phyloP scores from a whole-genome alignment of 2,329 filamentous ascomycete genomes.

The Fusarium buharicum region DNA sequence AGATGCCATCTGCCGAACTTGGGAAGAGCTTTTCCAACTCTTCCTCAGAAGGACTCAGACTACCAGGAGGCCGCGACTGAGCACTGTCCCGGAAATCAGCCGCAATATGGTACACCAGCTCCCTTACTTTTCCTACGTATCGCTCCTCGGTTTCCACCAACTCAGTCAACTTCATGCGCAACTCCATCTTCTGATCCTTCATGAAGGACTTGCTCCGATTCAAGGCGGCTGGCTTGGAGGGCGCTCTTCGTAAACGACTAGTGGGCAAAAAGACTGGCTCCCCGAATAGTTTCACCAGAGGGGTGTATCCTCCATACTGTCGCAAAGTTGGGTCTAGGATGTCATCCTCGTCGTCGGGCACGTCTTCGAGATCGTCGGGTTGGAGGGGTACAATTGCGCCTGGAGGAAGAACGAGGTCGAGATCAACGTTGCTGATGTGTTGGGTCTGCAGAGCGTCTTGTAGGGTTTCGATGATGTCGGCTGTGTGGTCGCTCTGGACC shows the following conservation, averaged over 20 bases:
- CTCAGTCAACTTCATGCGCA: constrained; percentile 90
- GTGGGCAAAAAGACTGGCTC: constrained; percentile 89
- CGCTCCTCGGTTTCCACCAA: constrained; percentile 92
- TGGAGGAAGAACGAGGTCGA: constrained; percentile 86
- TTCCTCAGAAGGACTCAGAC: constrained; percentile 76
- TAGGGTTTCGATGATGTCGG: constrained; percentile 77
- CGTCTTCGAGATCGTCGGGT: constrained; percentile 67
- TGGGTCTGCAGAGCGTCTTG: constrained; percentile 82
- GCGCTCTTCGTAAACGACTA: constrained; percentile 82
- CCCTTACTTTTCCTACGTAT: constrained; percentile 88
- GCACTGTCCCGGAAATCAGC: constrained; percentile 80
- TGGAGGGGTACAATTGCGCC: constrained; percentile 76
- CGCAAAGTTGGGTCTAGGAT: constrained; percentile 70
- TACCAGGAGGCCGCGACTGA: constrained; percentile 65
- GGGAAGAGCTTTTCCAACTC: constrained; percentile 85
- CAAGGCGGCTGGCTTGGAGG: constrained; percentile 84
- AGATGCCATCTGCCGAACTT: constrained; percentile 79
- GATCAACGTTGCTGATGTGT: constrained; percentile 83
- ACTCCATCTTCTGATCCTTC: constrained; percentile 81
- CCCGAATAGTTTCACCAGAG: constrained; percentile 81
- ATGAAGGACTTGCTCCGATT: constrained; percentile 82
- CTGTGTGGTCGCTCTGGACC: constrained; percentile 80
- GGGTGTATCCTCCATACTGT: constrained; percentile 81
- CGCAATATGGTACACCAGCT: constrained; percentile 83
- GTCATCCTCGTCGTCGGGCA: constrained; percentile 72